A percentile compares a stretch with the other conserved stretches of the same genome.
Conservation (phyloP, 495 filamentous ascomycete species). For the Xylaria venustula region DNA sequence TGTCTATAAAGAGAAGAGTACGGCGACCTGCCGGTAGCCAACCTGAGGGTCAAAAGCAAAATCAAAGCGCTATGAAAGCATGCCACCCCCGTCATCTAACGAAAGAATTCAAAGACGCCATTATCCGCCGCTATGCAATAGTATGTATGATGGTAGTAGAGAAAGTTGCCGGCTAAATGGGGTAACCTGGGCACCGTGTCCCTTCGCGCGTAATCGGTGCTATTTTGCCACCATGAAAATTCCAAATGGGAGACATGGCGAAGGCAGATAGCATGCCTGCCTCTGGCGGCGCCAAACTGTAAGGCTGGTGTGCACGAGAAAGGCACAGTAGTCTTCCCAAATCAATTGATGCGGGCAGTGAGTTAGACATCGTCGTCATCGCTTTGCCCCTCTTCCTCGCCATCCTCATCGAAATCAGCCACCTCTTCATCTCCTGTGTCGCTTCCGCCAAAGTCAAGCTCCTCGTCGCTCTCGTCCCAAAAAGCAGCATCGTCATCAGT, state of each 20-base stretch:
- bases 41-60: conserved; percentile 1
- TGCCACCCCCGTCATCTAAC: conserved; percentile 1
- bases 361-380: conserved; percentile 44
- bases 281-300: not conserved
- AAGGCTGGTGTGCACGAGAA: too few relatives aligned
- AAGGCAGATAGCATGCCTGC: too few relatives aligned
- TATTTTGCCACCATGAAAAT: too few relatives aligned
- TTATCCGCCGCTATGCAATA: conserved; percentile 18
- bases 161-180: not conserved
- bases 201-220: not conserved
- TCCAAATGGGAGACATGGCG: too few relatives aligned
- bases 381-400: conserved; percentile 43
- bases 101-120: conserved; percentile 11
- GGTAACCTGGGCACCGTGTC: not conserved
- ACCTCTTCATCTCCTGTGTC: conserved; percentile 58
- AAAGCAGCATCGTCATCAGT: conserved; percentile 72
- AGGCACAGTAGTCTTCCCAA: too few relatives aligned
- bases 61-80: conserved; percentile 1
- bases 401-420: conserved; percentile 57
- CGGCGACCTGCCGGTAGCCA: not conserved
- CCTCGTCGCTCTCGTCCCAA: conserved; percentile 81
- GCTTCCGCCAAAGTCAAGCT: conserved; percentile 77
- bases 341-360: too few relatives aligned
- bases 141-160: conserved; percentile 1
- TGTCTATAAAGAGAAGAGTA: not conserved